These are phyloP conservation scores for Acephala macrosclerotiorum DNA, from an alignment of 2,329 filamentous ascomycete species.

Conservation along the genomic window DNA sequence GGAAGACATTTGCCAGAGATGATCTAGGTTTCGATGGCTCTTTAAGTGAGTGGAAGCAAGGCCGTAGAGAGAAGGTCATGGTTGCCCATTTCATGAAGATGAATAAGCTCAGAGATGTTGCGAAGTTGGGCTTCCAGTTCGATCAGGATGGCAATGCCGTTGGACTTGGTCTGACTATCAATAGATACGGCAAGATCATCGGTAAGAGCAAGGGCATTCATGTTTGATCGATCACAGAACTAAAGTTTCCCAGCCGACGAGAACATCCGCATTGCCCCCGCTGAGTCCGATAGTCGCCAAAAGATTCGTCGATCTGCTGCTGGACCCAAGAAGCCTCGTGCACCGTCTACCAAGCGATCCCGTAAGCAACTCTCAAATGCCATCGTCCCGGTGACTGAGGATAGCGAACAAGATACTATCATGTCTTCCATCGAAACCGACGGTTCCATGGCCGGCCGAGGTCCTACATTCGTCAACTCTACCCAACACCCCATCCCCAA, in stretches of 20 bases:
- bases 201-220: no score
- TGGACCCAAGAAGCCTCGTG: not conserved
- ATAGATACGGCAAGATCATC: no score
- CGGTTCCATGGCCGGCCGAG: not conserved
- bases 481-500: not conserved
- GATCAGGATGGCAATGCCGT: not conserved
- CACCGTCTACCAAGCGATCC: not conserved
- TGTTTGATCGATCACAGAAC: no score
- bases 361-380: not conserved
- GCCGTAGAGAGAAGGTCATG: constrained; percentile 26
- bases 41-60: constrained; percentile 36
- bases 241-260: not conserved
- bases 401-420: no score
- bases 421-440: not conserved
- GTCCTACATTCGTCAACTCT: not conserved
- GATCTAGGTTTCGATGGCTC: constrained; percentile 35
- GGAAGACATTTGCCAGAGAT: constrained; percentile 28
- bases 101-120: not conserved
- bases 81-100: constrained; percentile 10
- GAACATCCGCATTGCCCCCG: not conserved
- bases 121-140: not conserved
- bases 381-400: not conserved
- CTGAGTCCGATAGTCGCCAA: not conserved
- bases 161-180: not conserved
- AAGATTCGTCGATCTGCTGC: not conserved